Conservation (phyloP, 306 rosid genomes). For the Calophaca sinica region DNA sequence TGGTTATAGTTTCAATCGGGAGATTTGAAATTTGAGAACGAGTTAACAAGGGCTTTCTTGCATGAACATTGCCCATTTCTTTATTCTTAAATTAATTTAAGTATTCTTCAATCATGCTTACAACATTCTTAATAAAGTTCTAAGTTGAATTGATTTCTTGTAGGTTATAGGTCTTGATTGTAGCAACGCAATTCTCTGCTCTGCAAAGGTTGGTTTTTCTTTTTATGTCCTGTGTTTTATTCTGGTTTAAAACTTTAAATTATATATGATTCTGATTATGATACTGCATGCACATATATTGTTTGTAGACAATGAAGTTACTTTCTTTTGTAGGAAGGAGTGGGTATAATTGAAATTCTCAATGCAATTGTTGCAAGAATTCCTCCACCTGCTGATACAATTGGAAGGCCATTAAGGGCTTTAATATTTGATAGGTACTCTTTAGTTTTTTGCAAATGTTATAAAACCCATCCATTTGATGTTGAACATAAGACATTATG, state of each 20-base stretch:
- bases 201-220: slow-evolving; percentile 78
- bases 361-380: slow-evolving; percentile 78
- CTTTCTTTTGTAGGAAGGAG: slow-evolving; percentile 73
- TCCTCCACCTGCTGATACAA: slow-evolving; percentile 79
- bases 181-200: slow-evolving; percentile 83
- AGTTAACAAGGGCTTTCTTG: slow-evolving; percentile 29
- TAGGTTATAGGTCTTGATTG: slow-evolving; percentile 90
- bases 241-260: slow-evolving; percentile 26
- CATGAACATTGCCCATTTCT: slow-evolving; percentile 28
- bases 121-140: slow-evolving; percentile 25
- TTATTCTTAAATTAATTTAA: slow-evolving; percentile 12
- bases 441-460: slow-evolving; percentile 17
- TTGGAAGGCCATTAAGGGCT: slow-evolving; percentile 77
- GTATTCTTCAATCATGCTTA: slow-evolving; percentile 21
- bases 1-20: slow-evolving; percentile 28
- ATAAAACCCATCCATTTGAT: slow-evolving; percentile 30
- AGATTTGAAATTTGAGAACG: slow-evolving; percentile 24
- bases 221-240: slow-evolving; percentile 23
- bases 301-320: slow-evolving; percentile 27
- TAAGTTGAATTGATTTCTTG: slow-evolving; percentile 44
- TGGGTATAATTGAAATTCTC: slow-evolving; percentile 83
- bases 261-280: slow-evolving; percentile 14
- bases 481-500: slow-evolving; percentile 29
- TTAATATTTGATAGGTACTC: slow-evolving; percentile 87
- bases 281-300: slow-evolving; percentile 11